Evolutionary conservation across 805 yeast genomes (phyloP).

Genomic region (Suhomyces sp.): DNA sequence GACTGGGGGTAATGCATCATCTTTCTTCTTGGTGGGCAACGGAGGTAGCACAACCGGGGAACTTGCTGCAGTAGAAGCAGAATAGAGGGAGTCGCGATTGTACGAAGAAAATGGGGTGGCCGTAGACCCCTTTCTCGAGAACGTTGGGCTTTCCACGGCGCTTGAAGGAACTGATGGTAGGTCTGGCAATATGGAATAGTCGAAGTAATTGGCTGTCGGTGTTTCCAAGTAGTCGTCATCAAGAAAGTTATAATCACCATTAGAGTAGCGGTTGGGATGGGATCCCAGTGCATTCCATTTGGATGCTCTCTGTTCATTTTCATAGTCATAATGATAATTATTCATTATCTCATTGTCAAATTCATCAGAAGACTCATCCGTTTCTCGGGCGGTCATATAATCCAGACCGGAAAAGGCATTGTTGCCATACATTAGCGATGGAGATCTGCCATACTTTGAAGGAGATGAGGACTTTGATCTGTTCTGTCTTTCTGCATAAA

Average conservation of each 20-base stretch:
- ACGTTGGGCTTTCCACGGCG: constrained; percentile 6
- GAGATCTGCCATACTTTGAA: constrained; percentile 24
- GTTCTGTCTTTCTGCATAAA: constrained; percentile 11
- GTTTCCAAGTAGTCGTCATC: constrained; percentile 15
- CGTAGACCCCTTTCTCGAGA: background rate
- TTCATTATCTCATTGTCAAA: background rate
- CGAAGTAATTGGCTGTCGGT: constrained; percentile 27
- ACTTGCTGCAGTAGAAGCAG: background rate
- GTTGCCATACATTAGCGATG: constrained; percentile 19
- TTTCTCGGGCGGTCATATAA: constrained; percentile 14
- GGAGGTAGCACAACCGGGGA: constrained; percentile 4
- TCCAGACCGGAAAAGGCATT: constrained; percentile 4
- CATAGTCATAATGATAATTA: constrained; percentile 12
- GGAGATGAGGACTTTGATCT: constrained; percentile 33
- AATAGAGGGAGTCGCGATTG: background rate
- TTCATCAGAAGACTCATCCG: constrained; percentile 7
- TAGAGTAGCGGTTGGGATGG: constrained; percentile 1
- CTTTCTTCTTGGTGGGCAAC: constrained; percentile 11
- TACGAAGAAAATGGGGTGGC: background rate
- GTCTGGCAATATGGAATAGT: constrained; percentile 36
- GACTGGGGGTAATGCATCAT: constrained; percentile 38
- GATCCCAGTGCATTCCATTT: constrained; percentile 2
- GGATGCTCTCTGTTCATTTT: constrained; percentile 5
- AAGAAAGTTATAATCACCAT: constrained; percentile 10
- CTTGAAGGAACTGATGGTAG: constrained; percentile 19